Base-by-base conservation (phyloP, 768 basidiomycete genomes). In the Hebeloma cylindrosporum region DNA sequence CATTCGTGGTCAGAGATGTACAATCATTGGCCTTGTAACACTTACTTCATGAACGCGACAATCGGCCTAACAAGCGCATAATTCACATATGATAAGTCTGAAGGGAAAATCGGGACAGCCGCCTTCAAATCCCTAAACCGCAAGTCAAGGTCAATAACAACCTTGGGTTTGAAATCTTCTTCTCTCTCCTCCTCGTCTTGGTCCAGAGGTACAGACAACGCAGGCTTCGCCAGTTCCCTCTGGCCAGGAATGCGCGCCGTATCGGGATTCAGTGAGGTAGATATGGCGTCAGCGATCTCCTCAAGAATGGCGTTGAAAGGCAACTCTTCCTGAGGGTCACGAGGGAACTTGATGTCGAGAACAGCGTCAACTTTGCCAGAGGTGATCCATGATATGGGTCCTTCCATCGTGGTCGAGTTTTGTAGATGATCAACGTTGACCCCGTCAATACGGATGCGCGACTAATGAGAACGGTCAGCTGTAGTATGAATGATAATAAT, bases 1-100 rank as follows among this genome's bases (percentile, higher is more conserved):
- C n/a, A n/a, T n/a, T n/a, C n/a, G n/a, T n/a, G n/a, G n/a, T n/a
- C n/a, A n/a, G 52, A 43, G 30, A 62, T 11, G 30, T 52, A 32
- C 40, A 44, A 38, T 42, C 40, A 54, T 21, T 7, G n/a, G n/a
- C n/a, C n/a, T n/a, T n/a, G n/a, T n/a, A n/a, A n/a, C 8, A 73
- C 85, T 48, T 56, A 94, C 93, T 96, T 96, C 83, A 97, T 94
- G 61, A 99, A 99, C 1, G 93, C 95, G 11, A 98, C 96, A 51
- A 99, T 97, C 3, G 96, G 94, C 56, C 96, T 65, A 35, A 96
- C 86, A 18, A 98, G 70, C 16, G 96, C 96, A 58, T 85, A 89
- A 58, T 95, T 96, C 50, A 90, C 85, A 58, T 95, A 91, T 32
- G 89, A 89, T 45, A 99, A 62, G 59, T 96, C 90, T 33, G 74